Evolutionary conservation across 148 eudicot species (phyloP).

Genomic region (Diospyros lotus): DNA sequence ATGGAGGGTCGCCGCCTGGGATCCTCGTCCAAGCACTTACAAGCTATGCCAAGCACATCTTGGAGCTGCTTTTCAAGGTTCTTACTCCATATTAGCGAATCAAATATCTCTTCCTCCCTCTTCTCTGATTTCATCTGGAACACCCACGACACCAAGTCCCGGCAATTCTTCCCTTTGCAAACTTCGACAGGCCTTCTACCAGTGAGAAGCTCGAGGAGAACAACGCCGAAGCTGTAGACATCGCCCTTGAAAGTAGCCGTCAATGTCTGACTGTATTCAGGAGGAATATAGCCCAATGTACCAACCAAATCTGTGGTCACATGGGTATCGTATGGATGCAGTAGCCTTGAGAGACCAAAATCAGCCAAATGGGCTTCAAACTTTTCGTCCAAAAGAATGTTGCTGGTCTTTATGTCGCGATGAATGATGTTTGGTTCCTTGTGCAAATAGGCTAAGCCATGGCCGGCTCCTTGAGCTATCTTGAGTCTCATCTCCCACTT

Average conservation of each 20-base stretch:
- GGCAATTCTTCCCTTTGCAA: constrained; percentile 76
- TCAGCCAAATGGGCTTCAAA: constrained; percentile 93
- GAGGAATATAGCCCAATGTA: constrained; percentile 92
- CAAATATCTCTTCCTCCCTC: constrained; percentile 67
- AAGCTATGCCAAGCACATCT: constrained; percentile 69
- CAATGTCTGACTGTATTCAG: constrained; percentile 83
- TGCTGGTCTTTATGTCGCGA: constrained; percentile 89
- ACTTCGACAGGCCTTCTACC: constrained; percentile 86
- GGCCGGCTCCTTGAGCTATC: constrained; percentile 88
- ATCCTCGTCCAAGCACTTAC: constrained; percentile 69
- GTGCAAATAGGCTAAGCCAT: constrained; percentile 75
- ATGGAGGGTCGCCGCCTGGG: constrained; percentile 80
- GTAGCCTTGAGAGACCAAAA: constrained; percentile 79
- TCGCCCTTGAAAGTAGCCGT: constrained; percentile 95
- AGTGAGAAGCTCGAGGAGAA: constrained; percentile 82
- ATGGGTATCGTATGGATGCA: constrained; percentile 84
- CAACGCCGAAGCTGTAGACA: constrained; percentile 93
- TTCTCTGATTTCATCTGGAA: constrained; percentile 73
- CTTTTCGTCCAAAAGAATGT: constrained; percentile 73
- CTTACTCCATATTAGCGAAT: constrained; percentile 52
- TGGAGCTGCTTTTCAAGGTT: constrained; percentile 59
- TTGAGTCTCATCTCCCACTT: constrained; percentile 61
- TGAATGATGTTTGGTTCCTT: constrained; percentile 75
- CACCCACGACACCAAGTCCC: constrained; percentile 89
- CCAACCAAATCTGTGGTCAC: constrained; percentile 96